phyloP scores from a whole-genome alignment of 129 eudicot genomes.

The Arctium minus region DNA sequence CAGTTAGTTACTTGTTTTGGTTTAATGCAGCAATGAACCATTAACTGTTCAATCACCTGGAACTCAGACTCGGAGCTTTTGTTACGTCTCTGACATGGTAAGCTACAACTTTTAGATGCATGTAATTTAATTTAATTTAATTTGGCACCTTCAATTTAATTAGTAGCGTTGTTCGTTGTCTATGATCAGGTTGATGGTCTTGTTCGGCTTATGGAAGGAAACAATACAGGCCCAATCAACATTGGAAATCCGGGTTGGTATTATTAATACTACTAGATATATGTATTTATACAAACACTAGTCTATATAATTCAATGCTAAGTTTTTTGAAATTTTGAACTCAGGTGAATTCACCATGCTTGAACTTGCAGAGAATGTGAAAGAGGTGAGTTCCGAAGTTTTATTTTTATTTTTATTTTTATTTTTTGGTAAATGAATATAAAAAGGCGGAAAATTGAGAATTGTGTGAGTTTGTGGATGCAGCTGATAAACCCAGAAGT shows the following conservation, averaged over 20 bases:
- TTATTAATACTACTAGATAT: background rate
- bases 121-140: background rate
- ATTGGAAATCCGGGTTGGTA: constrained; percentile 86
- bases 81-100: constrained; percentile 97
- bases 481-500: constrained; percentile 85
- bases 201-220: constrained; percentile 92
- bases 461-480: background rate
- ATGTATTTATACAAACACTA: background rate
- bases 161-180: background rate
- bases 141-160: constrained; percentile 5
- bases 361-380: constrained; percentile 85
- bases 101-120: background rate
- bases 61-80: constrained; percentile 95
- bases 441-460: background rate
- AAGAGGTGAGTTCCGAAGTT: constrained; percentile 54
- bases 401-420: background rate
- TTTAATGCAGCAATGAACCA: constrained; percentile 61
- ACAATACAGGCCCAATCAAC: constrained; percentile 88
- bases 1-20: background rate
- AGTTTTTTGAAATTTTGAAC: background rate
- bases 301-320: background rate
- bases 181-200: constrained; percentile 86
- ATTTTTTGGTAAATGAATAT: background rate
- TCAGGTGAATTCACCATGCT: constrained; percentile 86
- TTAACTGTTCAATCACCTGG: constrained; percentile 96